Evolutionary conservation across 139 green algal genomes (phyloP).

Genomic region (Volvox africanus): DNA sequence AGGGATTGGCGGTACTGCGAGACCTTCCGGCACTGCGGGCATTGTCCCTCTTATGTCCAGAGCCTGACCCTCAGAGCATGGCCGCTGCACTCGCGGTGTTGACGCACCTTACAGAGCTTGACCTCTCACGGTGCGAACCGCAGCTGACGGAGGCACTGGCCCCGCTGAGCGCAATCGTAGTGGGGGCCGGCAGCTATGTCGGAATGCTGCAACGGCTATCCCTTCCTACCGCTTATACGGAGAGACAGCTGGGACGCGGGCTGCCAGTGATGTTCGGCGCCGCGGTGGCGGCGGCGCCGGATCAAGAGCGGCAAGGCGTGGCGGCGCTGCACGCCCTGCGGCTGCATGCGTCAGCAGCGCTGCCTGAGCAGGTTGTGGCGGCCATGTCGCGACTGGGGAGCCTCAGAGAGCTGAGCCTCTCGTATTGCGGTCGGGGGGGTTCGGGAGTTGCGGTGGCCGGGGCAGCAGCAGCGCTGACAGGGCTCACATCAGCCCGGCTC

Average conservation of each 20-base stretch:
- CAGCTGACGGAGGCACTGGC: background rate
- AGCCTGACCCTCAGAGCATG: background rate
- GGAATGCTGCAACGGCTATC: background rate
- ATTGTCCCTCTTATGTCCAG: background rate
- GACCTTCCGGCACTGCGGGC: background rate
- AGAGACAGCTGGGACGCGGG: background rate
- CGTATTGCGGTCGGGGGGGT: background rate
- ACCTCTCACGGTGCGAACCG: conserved; percentile 21
- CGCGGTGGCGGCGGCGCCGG: background rate
- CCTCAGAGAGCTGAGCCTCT: background rate
- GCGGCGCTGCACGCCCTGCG: background rate
- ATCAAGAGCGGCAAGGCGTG: no score
- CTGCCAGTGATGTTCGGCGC: background rate
- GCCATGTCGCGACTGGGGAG: background rate
- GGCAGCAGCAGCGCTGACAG: background rate
- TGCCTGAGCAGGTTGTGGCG: background rate
- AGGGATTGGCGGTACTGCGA: background rate
- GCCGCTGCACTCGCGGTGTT: conserved; percentile 10
- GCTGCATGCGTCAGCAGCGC: conserved; percentile 4
- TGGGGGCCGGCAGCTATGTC: background rate
- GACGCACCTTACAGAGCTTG: conserved; percentile 15
- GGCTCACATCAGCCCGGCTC: background rate
- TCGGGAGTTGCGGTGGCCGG: background rate
- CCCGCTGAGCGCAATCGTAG: background rate
- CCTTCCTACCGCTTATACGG: conserved; percentile 16